These are phyloP conservation scores for Seiridium cupressi DNA, from an alignment of 2,329 filamentous ascomycete species.

Conservation along the genomic window DNA sequence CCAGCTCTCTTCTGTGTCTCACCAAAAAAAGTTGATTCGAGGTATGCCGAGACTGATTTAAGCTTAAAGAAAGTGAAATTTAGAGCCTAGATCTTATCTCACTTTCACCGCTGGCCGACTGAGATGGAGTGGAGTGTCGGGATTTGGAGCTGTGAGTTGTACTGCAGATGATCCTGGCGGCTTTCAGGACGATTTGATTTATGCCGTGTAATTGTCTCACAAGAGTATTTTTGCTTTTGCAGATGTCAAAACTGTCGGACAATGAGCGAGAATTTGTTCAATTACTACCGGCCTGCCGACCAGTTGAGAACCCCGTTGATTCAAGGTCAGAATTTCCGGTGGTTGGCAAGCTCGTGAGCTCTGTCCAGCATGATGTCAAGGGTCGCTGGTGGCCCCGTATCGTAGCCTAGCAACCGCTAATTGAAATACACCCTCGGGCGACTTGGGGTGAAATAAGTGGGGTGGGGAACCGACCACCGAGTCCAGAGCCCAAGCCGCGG, in stretches of 20 bases:
- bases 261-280: neutral
- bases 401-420: slow-evolving; percentile 4
- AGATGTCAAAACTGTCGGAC: neutral
- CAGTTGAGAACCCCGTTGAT: neutral
- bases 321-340: neutral
- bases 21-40: too few species aligned
- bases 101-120: neutral
- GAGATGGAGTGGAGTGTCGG: neutral
- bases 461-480: neutral
- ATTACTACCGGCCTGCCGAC: neutral
- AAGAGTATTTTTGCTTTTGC: neutral
- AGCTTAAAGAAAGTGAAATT: neutral
- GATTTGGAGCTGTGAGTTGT: neutral
- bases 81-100: neutral
- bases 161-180: neutral
- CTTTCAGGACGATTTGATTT: neutral
- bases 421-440: neutral
- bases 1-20: too few species aligned
- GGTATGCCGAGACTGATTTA: neutral
- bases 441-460: neutral
- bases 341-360: slow-evolving; percentile 4
- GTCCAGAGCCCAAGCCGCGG: neutral
- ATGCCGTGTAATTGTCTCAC: neutral
- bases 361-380: slow-evolving; percentile 5
- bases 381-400: neutral